Evolutionary conservation across 2,329 filamentous ascomycete species (phyloP).

Genomic region (Phaeosphaeriaceae sp.): DNA sequence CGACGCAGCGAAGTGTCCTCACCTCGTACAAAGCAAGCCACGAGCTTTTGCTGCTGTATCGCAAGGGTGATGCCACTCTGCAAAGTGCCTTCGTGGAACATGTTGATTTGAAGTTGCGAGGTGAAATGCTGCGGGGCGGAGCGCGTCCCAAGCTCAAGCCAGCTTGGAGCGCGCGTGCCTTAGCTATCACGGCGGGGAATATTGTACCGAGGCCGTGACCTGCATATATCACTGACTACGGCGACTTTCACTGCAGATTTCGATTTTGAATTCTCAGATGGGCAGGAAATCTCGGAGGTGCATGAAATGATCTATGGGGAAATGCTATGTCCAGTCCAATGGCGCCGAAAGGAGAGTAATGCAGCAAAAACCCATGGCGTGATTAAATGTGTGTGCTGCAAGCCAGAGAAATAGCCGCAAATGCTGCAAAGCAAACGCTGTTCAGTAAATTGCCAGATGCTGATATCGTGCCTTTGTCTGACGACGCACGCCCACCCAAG

Average conservation of each 20-base stretch:
- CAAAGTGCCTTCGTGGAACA: slow-evolving; percentile 84
- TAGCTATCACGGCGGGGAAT: slow-evolving; percentile 8
- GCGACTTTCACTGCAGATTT: background rate
- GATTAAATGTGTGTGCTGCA: slow-evolving; percentile 24
- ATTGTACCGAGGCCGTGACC: slow-evolving; percentile 13
- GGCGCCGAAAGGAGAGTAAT: slow-evolving; percentile 41
- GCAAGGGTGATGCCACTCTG: slow-evolving; percentile 82
- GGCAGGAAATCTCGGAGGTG: background rate
- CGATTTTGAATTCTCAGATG: background rate
- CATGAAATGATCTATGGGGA: slow-evolving; percentile 35
- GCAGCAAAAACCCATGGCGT: slow-evolving; percentile 29
- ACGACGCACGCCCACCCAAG: background rate
- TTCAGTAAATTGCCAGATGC: slow-evolving; percentile 23
- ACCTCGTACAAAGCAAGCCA: slow-evolving; percentile 87
- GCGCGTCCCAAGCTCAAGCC: slow-evolving; percentile 11
- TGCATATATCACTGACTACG: background rate
- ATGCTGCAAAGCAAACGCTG: slow-evolving; percentile 28
- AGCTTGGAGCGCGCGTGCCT: slow-evolving; percentile 17
- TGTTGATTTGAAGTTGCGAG: slow-evolving; percentile 44
- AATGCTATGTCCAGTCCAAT: slow-evolving; percentile 32
- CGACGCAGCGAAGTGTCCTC: slow-evolving; percentile 14
- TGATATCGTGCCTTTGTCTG: slow-evolving; percentile 10
- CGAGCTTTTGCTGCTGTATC: slow-evolving; percentile 75
- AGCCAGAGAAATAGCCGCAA: slow-evolving; percentile 20
- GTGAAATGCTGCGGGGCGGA: slow-evolving; percentile 23